Conservation (phyloP, 352 stramenopile species). For the Globisporangium nagaii region DNA sequence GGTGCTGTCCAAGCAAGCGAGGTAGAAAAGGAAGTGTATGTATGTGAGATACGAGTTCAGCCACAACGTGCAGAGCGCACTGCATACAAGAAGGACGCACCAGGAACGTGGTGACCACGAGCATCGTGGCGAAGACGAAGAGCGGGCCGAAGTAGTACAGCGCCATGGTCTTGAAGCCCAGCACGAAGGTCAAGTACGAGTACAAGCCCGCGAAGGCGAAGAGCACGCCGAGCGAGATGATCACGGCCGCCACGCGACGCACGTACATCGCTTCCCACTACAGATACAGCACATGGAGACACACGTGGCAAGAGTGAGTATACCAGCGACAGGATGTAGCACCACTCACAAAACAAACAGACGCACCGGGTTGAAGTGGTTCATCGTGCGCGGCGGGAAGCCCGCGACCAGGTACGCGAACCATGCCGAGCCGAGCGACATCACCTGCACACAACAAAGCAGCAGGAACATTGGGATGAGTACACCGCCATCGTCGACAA, state of each 20-base stretch:
- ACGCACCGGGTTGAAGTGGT: conserved; percentile 76
- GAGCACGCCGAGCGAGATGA: conserved; percentile 52
- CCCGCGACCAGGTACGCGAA: conserved; percentile 68
- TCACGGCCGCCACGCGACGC: conserved; percentile 49
- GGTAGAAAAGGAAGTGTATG: no score
- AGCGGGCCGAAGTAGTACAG: conserved; percentile 79
- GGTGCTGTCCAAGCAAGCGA: no score
- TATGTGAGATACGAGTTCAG: no score
- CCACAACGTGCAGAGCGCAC: neutral
- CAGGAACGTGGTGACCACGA: conserved; percentile 82
- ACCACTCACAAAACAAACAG: neutral
- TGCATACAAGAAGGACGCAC: conserved; percentile 13
- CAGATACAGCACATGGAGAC: conserved; percentile 1
- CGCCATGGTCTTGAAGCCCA: conserved; percentile 50
- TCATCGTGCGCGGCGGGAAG: conserved; percentile 68
- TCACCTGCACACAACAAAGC: neutral
- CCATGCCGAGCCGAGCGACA: conserved; percentile 57
- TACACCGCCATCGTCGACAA: neutral
- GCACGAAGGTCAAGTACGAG: conserved; percentile 36
- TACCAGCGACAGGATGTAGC: neutral
- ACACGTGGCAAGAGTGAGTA: neutral
- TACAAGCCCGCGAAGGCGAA: conserved; percentile 29
- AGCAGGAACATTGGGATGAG: neutral
- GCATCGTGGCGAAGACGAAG: conserved; percentile 71
- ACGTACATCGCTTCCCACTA: conserved; percentile 68